Percentiles rank a stretch among this genome's conserved stretches.
phyloP scores from a whole-genome alignment of 495 filamentous ascomycete species.

The Aspergillus avenaceus region DNA sequence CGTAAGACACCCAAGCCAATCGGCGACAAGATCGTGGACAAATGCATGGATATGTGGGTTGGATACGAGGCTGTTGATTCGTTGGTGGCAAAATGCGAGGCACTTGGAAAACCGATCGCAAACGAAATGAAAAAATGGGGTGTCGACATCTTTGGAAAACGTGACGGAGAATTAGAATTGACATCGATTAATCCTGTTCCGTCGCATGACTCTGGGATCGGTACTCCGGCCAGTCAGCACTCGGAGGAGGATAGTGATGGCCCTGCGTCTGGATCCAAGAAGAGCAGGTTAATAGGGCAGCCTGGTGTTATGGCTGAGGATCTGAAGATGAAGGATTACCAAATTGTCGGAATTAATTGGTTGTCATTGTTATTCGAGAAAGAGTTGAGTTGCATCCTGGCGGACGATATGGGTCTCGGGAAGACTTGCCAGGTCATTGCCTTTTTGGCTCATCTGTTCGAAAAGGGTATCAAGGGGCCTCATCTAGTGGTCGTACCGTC shows the following conservation, averaged over 20 bases:
- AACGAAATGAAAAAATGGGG: conserved; percentile 73
- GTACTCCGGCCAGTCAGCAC: conserved; percentile 58
- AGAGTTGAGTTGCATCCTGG: conserved; percentile 79
- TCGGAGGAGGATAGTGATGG: conserved; percentile 50
- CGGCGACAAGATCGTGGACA: conserved; percentile 69
- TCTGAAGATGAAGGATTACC: conserved; percentile 81
- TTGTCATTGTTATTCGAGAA: conserved; percentile 73
- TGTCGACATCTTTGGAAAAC: conserved; percentile 66
- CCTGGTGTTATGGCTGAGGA: conserved; percentile 69
- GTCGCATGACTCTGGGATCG: conserved; percentile 67
- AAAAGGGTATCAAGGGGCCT: conserved; percentile 64
- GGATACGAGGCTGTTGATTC: conserved; percentile 77
- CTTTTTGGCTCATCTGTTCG: conserved; percentile 77
- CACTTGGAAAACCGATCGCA: conserved; percentile 62
- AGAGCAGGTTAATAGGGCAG: conserved; percentile 56
- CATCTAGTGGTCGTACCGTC: conserved; percentile 88
- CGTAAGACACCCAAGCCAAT: conserved; percentile 51
- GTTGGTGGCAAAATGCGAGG: conserved; percentile 68
- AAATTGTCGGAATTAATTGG: conserved; percentile 95
- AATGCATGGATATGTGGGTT: conserved; percentile 65
- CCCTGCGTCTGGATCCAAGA: conserved; percentile 33
- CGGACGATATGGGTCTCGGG: conserved; percentile 96
- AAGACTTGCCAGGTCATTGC: conserved; percentile 97
- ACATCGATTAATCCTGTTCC: conserved; percentile 50
- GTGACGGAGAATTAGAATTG: conserved; percentile 63